phyloP scores from a whole-genome alignment of 148 eudicot genomes.

The Chenopodium suecicum region DNA sequence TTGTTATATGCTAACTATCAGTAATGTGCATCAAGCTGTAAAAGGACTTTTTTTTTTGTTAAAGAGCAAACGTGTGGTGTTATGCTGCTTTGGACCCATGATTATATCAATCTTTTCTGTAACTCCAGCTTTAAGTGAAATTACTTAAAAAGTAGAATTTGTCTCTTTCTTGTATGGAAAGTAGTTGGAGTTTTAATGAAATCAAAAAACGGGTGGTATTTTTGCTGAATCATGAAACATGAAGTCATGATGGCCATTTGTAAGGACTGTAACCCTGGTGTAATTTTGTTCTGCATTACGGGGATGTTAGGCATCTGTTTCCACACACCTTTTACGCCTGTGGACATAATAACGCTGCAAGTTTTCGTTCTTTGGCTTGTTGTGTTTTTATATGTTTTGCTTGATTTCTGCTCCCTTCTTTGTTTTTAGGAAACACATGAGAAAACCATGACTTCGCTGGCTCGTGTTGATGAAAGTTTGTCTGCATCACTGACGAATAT shows the following conservation, averaged over 20 bases:
- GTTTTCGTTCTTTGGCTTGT: not conserved
- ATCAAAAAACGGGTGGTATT: not conserved
- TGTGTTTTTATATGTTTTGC: not conserved
- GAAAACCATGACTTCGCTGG: slow-evolving; percentile 56
- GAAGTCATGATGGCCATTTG: not conserved
- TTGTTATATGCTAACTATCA: not conserved
- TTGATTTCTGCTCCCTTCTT: not conserved
- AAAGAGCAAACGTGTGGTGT: not conserved
- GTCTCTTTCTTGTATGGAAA: too few relatives aligned
- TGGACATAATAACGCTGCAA: slow-evolving; percentile 9
- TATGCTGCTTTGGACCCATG: not conserved
- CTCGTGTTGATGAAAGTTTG: slow-evolving; percentile 70
- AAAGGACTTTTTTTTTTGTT: too few relatives aligned
- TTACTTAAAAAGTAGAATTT: not conserved
- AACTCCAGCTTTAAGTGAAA: not conserved
- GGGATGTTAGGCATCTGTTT: slow-evolving; percentile 8
- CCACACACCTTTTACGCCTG: not conserved
- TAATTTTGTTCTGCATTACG: not conserved
- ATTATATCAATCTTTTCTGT: not conserved
- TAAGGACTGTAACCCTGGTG: not conserved
- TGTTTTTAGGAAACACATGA: slow-evolving; percentile 72
- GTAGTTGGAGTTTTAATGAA: not conserved
- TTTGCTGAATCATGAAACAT: not conserved
- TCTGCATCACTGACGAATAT: slow-evolving; percentile 61
- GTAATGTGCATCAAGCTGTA: not conserved